phyloP scores from a whole-genome alignment of 2,329 filamentous ascomycete genomes.

The Penicillium sp. region DNA sequence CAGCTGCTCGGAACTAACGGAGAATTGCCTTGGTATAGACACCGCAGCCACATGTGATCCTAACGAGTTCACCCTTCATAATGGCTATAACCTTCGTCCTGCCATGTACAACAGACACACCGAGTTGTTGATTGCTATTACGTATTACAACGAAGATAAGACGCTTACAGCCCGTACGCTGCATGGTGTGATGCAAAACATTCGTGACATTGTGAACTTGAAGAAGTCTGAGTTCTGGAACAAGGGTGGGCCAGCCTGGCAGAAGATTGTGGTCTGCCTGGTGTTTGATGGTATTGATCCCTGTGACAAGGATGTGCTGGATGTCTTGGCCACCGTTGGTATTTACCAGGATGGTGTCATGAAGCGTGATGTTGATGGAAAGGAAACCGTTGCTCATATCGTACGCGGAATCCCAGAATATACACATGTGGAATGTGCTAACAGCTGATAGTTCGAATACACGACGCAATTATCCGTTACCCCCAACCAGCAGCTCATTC shows the following conservation, averaged over 20 bases:
- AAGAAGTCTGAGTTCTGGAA: conserved; percentile 99
- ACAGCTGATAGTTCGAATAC: conserved; percentile 68
- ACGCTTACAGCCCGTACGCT: conserved; percentile 80
- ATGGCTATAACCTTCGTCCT: conserved; percentile 94
- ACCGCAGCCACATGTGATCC: conserved; percentile 96
- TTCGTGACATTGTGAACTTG: conserved; percentile 94
- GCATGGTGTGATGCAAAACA: conserved; percentile 98
- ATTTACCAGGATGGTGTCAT: conserved; percentile 97
- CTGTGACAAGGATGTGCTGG: conserved; percentile 88
- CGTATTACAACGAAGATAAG: conserved; percentile 99
- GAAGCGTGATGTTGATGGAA: conserved; percentile 96
- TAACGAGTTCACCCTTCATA: conserved; percentile 96
- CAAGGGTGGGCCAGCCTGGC: conserved; percentile 96
- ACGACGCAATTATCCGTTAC: conserved; percentile 96
- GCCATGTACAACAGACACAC: conserved; percentile 99
- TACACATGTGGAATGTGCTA: no score
- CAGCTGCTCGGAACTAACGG: no score
- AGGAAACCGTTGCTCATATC: conserved; percentile 91
- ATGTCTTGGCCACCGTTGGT: conserved; percentile 86
- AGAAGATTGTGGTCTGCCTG: conserved; percentile 95
- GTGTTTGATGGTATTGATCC: conserved; percentile 98
- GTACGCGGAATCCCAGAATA: no score
- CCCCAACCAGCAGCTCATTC: conserved; percentile 91
- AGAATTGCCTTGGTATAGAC: conserved; percentile 45
- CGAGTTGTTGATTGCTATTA: conserved; percentile 92